Conservation (phyloP, 345 rosid genomes). For the Syzygium aromaticum region DNA sequence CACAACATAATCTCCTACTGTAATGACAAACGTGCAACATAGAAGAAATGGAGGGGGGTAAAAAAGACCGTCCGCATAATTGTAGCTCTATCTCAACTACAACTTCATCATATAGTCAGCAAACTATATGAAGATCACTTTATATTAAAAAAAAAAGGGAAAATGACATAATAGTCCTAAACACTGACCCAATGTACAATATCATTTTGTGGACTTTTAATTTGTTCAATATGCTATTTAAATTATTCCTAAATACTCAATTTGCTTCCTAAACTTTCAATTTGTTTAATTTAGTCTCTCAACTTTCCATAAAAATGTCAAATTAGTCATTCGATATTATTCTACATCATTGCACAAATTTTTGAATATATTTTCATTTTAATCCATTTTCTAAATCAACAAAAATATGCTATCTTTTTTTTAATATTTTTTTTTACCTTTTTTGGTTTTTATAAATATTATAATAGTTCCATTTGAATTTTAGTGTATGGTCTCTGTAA, state of each 20-base stretch:
- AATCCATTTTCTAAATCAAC: not conserved
- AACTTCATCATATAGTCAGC: not conserved
- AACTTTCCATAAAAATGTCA: too few species aligned
- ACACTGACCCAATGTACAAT: not conserved
- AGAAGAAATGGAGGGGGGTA: not conserved
- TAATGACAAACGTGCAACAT: not conserved
- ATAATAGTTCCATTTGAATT: not conserved
- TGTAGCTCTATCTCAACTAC: not conserved
- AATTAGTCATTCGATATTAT: not conserved
- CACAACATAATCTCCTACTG: not conserved
- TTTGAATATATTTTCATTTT: too few species aligned
- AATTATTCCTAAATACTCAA: not conserved
- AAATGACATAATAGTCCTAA: not conserved
- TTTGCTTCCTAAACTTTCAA: not conserved
- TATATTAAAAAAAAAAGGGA: not conserved
- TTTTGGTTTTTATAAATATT: not conserved
- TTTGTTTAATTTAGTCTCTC: not conserved
- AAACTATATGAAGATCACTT: not conserved
- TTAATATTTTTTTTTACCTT: too few species aligned
- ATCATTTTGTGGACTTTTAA: not conserved
- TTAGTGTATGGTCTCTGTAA: not conserved
- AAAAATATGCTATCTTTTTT: not conserved
- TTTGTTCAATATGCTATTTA: not conserved
- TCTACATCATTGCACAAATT: rapidly evolving
- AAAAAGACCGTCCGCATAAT: not conserved